Conservation (phyloP, 805 yeast genomes). For the Clavispora carvajalis region DNA sequence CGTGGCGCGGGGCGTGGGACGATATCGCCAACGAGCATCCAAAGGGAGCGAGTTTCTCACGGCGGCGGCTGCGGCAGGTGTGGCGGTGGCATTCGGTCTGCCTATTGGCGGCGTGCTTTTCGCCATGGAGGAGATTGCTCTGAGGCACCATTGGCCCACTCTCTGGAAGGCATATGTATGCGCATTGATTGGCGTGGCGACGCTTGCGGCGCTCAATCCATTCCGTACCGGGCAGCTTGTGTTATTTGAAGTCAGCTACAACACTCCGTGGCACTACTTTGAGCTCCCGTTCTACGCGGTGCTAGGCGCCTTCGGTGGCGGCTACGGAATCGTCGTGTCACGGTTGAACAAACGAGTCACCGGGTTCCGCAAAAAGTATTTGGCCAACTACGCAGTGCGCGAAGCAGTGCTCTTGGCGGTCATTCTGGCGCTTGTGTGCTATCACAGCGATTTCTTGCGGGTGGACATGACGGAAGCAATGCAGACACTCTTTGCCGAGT, state of each 20-base stretch:
- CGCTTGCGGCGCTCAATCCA: constrained; percentile 78
- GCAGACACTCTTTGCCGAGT: constrained; percentile 85
- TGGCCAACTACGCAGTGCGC: constrained; percentile 52
- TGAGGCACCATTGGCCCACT: constrained; percentile 67
- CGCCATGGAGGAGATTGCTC: constrained; percentile 84
- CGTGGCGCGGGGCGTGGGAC: constrained; percentile 51
- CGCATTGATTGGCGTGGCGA: constrained; percentile 79
- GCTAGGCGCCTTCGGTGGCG: constrained; percentile 86
- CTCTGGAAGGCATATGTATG: constrained; percentile 92
- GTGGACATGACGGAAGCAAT: constrained; percentile 94
- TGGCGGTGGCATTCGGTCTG: constrained; percentile 95
- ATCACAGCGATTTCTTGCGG: constrained; percentile 74
- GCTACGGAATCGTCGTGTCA: constrained; percentile 76
- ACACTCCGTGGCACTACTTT: constrained; percentile 77
- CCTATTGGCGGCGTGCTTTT: constrained; percentile 97
- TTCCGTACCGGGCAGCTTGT: constrained; percentile 94
- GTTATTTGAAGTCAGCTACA: constrained; percentile 85
- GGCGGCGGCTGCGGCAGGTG: constrained; percentile 97
- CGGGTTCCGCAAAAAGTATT: constrained; percentile 66
- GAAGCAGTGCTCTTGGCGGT: constrained; percentile 69
- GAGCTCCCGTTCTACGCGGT: constrained; percentile 78
- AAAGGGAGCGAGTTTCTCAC: constrained; percentile 59
- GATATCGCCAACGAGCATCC: constrained; percentile 42
- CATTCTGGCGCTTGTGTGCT: constrained; percentile 71
- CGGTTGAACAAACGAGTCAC: constrained; percentile 73